Evolutionary conservation across 495 filamentous ascomycete genomes (phyloP), one percentile per base, ranked within the genome.

Genomic region (Neurospora sp.): DNA sequence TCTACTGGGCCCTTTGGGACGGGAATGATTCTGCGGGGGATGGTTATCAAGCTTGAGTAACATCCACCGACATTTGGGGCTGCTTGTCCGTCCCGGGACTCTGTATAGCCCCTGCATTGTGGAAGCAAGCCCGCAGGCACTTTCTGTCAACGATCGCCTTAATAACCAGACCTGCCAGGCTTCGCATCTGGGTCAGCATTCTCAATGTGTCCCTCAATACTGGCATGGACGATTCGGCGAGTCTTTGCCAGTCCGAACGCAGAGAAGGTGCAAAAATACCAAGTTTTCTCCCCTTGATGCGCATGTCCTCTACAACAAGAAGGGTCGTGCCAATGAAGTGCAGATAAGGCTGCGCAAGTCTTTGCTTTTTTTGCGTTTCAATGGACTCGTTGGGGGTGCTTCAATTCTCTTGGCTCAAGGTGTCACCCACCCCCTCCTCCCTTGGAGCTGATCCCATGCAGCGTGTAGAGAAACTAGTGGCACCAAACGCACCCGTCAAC

Each of bases 381-480:
- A 35, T 65, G 27, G 53, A 65, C n/a, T 53, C 48, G 31, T 39
- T 68, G 41, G 42, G 20, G n/a, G 35, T 31, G 68, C 70, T 73
- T 42, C 40, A 31, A 31, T 31, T 41, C 72, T 41, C 53, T 65
- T 65, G 53, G 53, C 39, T 40, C 61, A 45, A 70, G 69, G 44
- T n/a, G 37, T 61, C 70, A 74, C 73, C n/a, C 41, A 20, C 44
- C 8, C 8, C 72, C 40, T 41, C 53, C 39, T 69, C 42, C 40
- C 74, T 40, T 61, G 35, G 68, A 68, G 44, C 70, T 74, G 61
- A 73, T 73, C 71, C 74, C 74, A 74, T 77, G 76, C 76, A 77
- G 74, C 76, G 45, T 75, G 74, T 77, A 78, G 74, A 70, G 27
- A 68, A 68, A 78, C 75, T 78, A 76, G 75, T 74, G 77, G 75